These are phyloP conservation scores for Apostasia ramifera DNA, from an alignment of 106 monocot genomes.

Conservation along the genomic window DNA sequence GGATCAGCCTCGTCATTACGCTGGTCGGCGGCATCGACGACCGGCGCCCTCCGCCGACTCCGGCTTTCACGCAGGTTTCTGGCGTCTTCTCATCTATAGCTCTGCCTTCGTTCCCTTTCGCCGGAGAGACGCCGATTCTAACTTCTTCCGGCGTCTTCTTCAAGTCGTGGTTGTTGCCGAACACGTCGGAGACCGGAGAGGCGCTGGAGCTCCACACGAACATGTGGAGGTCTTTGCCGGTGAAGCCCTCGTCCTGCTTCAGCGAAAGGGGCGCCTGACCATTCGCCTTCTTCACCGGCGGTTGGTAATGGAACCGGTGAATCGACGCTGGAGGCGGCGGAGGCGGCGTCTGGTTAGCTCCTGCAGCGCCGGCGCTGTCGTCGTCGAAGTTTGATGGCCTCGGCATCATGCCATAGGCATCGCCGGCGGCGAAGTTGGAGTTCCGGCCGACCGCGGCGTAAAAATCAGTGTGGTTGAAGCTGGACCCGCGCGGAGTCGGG, in stretches of 20 bases:
- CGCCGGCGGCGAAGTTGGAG: constrained; percentile 17
- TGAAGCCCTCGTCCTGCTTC: constrained; percentile 12
- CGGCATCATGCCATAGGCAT: constrained; percentile 11
- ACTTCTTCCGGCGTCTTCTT: constrained; percentile 22
- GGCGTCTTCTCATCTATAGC: constrained; percentile 9
- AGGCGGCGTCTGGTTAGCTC: background rate
- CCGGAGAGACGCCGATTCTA: constrained; percentile 22
- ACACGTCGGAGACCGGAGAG: constrained; percentile 60
- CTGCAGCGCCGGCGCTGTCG: constrained; percentile 9
- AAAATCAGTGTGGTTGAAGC: constrained; percentile 55
- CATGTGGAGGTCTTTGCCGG: constrained; percentile 50
- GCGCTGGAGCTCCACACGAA: constrained; percentile 72
- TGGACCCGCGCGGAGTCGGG: constrained; percentile 52
- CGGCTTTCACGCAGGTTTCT: constrained; percentile 6
- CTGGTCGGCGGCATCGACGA: constrained; percentile 46
- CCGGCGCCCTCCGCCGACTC: constrained; percentile 9
- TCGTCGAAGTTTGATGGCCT: constrained; percentile 57
- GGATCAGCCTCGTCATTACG: constrained; percentile 65
- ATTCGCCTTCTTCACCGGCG: constrained; percentile 23
- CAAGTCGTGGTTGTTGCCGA: constrained; percentile 5
- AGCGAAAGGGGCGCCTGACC: constrained; percentile 23
- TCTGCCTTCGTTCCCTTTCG: constrained; percentile 19
- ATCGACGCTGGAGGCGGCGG: too few species aligned
- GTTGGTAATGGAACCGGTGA: background rate
- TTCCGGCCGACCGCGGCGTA: constrained; percentile 33